Base-by-base conservation (phyloP, 768 basidiomycete genomes). In the Tylopilus sp. region DNA sequence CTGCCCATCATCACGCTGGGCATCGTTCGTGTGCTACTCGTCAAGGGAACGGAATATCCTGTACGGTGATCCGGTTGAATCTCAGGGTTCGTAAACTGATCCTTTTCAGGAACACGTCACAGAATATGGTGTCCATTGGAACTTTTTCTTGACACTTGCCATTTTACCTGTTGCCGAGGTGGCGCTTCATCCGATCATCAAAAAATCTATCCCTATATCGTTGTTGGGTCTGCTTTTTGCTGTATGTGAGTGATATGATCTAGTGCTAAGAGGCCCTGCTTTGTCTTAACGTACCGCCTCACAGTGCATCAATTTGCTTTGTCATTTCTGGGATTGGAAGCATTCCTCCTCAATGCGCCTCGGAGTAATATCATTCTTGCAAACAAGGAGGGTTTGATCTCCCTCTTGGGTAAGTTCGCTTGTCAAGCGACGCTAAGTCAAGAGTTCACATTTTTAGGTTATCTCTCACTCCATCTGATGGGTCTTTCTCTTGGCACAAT, bases 71-170 rank as follows among this genome's bases (percentile, higher is more conserved):
- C 40, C 6, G 2, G 42, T n/a, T 3, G 6, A 10, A 6, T 39
- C 6, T 1, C 35, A 20, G 39, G 3, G 23, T 44, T 26, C 18
- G 15, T 9, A 17, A 41, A 48, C 48, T 47, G 20, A 54, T 23
- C 18, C 39, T 12, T 31, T 21, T 28, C 75, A 86, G 95, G 97
- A 98, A 73, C 97, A 98, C 53, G 85, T 88, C 48, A 86, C 94
- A 0, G 97, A 99, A 71, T 98, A 98, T 57, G 97, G 97, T 0
- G 82, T 83, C 0, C 95, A 98, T 61, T 99, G 97, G 97, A 98
- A 98, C 66, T 98, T 98, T 71, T 99, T 99, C 77, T 79, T 98
- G 58, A 98, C 97, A 0, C 76, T 98, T 20, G 92, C 87, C 0
- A 58, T 91, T 1, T 65, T 98, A 6, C 94, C 94, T 0, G 63